Base-by-base conservation (phyloP, 163 green algal species). In the Volvox carteri region DNA sequence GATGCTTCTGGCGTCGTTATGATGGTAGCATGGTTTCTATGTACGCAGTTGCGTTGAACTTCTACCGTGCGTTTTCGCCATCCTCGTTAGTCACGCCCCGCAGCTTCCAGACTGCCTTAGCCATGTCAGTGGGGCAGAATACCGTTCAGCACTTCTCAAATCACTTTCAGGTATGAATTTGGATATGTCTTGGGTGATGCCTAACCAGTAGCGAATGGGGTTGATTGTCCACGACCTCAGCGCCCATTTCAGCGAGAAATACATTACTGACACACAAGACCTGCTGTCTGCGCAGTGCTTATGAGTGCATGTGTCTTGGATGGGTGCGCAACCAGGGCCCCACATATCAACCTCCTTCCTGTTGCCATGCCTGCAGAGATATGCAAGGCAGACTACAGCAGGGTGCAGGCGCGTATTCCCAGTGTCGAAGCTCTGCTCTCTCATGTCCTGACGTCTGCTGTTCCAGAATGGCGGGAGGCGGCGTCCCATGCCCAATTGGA, bases 11-110 rank as follows among this genome's bases (percentile, higher is more conserved):
- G 19, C 14, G 6, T n/a, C 60, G 44, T 6, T 33, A 16, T 7
- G 30, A n/a, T 9, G 8, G 11, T 14, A 1, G 67, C 62, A 6
- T 46, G 56, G 56, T 67, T 67, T 67, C 48, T 14, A 23, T 58
- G 48, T 14, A 14, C 16, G 78, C 91, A 95, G 91, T 79, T 95
- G 85, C 65, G 93, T 96, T 84, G 92, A 95, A 56, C 93, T 97
- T 75, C 92, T 97, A 48, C 90, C 96, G 35, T 95, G 93, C 86
- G 92, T 96, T 48, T 81, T 96, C 30, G 92, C 94, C 41, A 75
- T 95, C 18, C 77, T 96, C 19, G 84, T 95, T 44, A 89, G 79
- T 11, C 93, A 96, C 72, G 70, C 91, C 25, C 87, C 92, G 2
- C 67, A 46, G 18, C 67, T 92, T 0, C 90, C 90, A 0, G 86